Evolutionary conservation across 2,329 filamentous ascomycete species (phyloP).

Genomic region (Ophiostoma piceae): DNA sequence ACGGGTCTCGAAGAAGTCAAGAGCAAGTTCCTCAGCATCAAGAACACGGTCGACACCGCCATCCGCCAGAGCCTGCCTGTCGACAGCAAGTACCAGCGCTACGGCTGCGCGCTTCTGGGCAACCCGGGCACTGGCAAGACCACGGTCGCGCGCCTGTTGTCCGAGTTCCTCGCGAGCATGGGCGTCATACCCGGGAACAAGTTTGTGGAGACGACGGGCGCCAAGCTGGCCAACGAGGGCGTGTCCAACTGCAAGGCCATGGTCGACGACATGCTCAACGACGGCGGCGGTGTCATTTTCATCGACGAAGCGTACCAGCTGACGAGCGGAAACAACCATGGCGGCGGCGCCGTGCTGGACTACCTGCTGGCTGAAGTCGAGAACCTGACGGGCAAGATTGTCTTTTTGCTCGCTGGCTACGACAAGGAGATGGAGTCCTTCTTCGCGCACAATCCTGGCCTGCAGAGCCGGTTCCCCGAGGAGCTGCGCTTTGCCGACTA

Average conservation of each 20-base stretch:
- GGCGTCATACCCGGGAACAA: slow-evolving; percentile 55
- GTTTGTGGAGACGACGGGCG: slow-evolving; percentile 65
- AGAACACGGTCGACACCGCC: slow-evolving; percentile 55
- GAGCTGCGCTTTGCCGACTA: slow-evolving; percentile 66
- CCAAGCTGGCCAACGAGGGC: slow-evolving; percentile 58
- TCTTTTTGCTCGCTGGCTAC: slow-evolving; percentile 70
- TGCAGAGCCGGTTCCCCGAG: slow-evolving; percentile 63
- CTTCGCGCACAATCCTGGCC: slow-evolving; percentile 67
- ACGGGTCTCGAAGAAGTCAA: slow-evolving; percentile 69
- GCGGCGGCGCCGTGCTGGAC: slow-evolving; percentile 61
- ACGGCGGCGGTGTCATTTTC: slow-evolving; percentile 64
- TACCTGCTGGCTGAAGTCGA: slow-evolving; percentile 68
- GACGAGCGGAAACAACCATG: slow-evolving; percentile 50
- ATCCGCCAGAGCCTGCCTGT: slow-evolving; percentile 54
- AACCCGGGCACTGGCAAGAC: slow-evolving; percentile 77
- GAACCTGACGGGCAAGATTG: slow-evolving; percentile 62
- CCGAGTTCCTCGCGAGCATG: slow-evolving; percentile 56
- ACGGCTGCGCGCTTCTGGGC: slow-evolving; percentile 59
- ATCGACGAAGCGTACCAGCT: slow-evolving; percentile 79
- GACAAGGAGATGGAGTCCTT: slow-evolving; percentile 70
- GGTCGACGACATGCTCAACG: slow-evolving; percentile 51
- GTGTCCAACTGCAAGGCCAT: slow-evolving; percentile 53
- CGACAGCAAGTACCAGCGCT: slow-evolving; percentile 46
- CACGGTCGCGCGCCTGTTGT: slow-evolving; percentile 67
- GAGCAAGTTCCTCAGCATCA: slow-evolving; percentile 55